Evolutionary conservation across 1,284 basidiomycete species (phyloP).

Genomic region (Trametes sp.): DNA sequence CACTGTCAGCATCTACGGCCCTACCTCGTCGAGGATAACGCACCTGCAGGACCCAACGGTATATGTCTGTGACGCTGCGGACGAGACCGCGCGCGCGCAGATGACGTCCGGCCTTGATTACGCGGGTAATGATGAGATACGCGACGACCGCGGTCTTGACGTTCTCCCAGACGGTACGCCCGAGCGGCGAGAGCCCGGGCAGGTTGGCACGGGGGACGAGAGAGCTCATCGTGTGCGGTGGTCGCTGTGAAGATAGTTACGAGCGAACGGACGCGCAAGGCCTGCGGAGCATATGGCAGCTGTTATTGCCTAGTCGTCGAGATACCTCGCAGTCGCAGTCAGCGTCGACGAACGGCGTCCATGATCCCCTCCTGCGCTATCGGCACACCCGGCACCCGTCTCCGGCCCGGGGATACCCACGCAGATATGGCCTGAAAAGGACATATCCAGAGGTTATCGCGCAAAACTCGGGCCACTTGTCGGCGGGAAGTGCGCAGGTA

Average conservation of each 20-base stretch:
- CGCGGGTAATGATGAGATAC: constrained; percentile 64
- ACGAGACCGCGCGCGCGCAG: constrained; percentile 76
- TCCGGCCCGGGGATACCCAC: neutral
- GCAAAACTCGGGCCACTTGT: neutral
- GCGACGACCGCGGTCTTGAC: constrained; percentile 69
- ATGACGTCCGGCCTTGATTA: constrained; percentile 68
- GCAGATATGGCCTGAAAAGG: neutral
- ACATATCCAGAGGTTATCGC: neutral
- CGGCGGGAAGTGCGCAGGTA: neutral
- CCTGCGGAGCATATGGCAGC: constrained; percentile 6
- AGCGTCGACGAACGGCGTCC: neutral
- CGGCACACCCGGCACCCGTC: constrained; percentile 9
- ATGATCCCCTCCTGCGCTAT: neutral
- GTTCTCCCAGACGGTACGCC: constrained; percentile 48
- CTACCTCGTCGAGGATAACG: constrained; percentile 25
- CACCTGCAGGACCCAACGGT: constrained; percentile 65
- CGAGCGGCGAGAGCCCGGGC: constrained; percentile 18
- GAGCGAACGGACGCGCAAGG: neutral
- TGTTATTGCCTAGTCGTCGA: too few species aligned
- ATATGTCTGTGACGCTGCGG: constrained; percentile 60
- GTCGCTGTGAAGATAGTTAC: neutral
- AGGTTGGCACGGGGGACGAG: constrained; percentile 13
- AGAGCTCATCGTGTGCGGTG: constrained; percentile 13
- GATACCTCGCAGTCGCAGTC: neutral
- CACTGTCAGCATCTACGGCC: neutral